phyloP scores from a whole-genome alignment of 73 alveolate species.

The Loxodes magnus region DNA sequence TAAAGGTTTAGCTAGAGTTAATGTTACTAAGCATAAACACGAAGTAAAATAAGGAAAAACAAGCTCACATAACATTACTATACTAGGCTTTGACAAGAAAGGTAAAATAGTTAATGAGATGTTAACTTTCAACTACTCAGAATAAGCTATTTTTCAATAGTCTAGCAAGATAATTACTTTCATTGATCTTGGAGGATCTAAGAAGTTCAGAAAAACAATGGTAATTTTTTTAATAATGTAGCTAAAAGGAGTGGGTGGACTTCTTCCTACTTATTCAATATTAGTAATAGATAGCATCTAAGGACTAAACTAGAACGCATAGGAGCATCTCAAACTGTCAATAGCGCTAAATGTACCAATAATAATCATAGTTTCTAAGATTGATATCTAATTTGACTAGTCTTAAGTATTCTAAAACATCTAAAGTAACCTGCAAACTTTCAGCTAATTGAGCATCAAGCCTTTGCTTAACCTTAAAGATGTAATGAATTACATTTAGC shows the following conservation, averaged over 20 bases:
- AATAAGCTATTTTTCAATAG: slow-evolving; percentile 18
- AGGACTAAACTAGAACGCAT: slow-evolving; percentile 47
- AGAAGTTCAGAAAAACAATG: slow-evolving; percentile 75
- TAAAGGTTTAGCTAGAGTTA: slow-evolving; percentile 71
- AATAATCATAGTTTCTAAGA: slow-evolving; percentile 71
- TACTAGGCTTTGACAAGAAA: slow-evolving; percentile 84
- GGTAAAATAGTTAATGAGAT: slow-evolving; percentile 71
- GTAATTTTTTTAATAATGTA: too few relatives aligned
- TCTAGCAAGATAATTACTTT: slow-evolving; percentile 66
- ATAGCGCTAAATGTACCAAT: slow-evolving; percentile 79
- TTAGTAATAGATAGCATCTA: slow-evolving; percentile 61
- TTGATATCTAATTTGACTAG: slow-evolving; percentile 34
- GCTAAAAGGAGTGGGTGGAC: slow-evolving; percentile 74
- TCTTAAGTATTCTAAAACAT: slow-evolving; percentile 17
- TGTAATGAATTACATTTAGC: slow-evolving; percentile 61
- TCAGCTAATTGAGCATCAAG: too few relatives aligned
- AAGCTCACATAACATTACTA: slow-evolving; percentile 67
- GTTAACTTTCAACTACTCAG: background rate
- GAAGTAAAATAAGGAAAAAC: slow-evolving; percentile 80
- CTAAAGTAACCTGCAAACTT: slow-evolving; percentile 21
- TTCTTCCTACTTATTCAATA: slow-evolving; percentile 78
- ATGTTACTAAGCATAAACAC: slow-evolving; percentile 74
- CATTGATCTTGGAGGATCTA: slow-evolving; percentile 93
- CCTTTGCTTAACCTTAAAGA: slow-evolving; percentile 50
- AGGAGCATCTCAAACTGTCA: slow-evolving; percentile 65